Conservation (phyloP, 306 rosid genomes). For the Astragalus glycyphyllos region DNA sequence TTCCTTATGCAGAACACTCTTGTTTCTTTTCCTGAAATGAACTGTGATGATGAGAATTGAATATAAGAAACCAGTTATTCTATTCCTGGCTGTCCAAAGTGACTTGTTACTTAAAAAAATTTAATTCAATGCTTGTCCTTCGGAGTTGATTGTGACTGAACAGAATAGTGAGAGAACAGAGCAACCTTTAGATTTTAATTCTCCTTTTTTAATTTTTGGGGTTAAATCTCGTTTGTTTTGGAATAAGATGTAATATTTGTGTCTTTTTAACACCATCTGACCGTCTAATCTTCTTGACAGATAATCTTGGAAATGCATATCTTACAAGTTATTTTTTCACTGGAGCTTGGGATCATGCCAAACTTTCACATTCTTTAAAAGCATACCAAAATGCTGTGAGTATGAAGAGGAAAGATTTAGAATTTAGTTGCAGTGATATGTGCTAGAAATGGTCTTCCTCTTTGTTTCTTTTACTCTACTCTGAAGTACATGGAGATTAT, state of each 20-base stretch:
- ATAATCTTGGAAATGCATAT: conserved; percentile 94
- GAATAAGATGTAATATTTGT: conserved; percentile 11
- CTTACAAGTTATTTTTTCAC: conserved; percentile 88
- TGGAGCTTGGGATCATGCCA: conserved; percentile 93
- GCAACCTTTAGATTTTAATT: background rate
- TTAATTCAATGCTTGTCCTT: conserved; percentile 27
- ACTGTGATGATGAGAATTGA: conserved; percentile 10
- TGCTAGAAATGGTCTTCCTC: conserved; percentile 34
- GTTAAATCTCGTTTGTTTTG: conserved; percentile 19
- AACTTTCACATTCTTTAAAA: conserved; percentile 82
- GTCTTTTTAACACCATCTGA: conserved; percentile 29
- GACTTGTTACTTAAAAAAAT: conserved; percentile 27
- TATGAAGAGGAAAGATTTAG: conserved; percentile 51
- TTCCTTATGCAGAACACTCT: too few relatives aligned
- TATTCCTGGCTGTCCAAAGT: conserved; percentile 19
- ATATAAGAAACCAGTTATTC: conserved; percentile 9
- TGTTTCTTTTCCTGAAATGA: conserved; percentile 23
- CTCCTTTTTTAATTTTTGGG: background rate
- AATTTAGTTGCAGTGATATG: conserved; percentile 30
- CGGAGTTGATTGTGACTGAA: conserved; percentile 23
- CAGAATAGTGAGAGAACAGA: background rate
- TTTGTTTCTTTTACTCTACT: conserved; percentile 27
- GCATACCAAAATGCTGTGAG: conserved; percentile 99
- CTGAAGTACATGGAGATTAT: conserved; percentile 28
- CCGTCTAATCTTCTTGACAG: conserved; percentile 54